Evolutionary conservation across 495 filamentous ascomycete genomes (phyloP).

Genomic region (Neurospora sp.): DNA sequence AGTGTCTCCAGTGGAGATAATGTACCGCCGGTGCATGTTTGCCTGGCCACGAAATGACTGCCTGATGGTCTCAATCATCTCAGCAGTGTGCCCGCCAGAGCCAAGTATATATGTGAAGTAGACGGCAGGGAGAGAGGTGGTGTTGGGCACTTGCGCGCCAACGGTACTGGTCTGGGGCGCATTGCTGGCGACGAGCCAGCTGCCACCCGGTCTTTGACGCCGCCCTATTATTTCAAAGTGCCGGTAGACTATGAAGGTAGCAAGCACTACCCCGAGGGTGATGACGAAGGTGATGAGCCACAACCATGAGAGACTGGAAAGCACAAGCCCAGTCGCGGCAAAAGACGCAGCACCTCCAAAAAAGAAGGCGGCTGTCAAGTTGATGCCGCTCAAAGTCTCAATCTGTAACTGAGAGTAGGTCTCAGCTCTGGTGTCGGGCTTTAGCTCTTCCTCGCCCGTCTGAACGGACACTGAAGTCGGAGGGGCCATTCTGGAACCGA

Average conservation of each 20-base stretch:
- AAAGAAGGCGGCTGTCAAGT: constrained; percentile 8
- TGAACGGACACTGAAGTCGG: background rate
- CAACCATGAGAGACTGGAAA: constrained; percentile 11
- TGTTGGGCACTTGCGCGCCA: constrained; percentile 8
- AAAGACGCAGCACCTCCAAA: constrained; percentile 1
- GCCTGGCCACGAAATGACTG: constrained; percentile 29
- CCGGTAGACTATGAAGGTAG: background rate
- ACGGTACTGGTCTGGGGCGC: background rate
- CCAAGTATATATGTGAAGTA: constrained; percentile 80
- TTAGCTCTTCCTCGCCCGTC: background rate
- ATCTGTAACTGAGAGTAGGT: background rate
- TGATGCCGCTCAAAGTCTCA: constrained; percentile 3
- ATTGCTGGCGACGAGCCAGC: background rate
- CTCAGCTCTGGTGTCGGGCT: background rate
- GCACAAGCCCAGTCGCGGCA: background rate
- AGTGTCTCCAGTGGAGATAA: constrained; percentile 65
- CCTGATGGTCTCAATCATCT: constrained; percentile 76
- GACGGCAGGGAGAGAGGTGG: constrained; percentile 29
- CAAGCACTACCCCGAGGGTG: background rate
- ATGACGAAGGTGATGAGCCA: constrained; percentile 8
- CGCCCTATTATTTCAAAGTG: background rate
- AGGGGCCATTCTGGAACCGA: background rate
- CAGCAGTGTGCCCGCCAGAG: constrained; percentile 86
- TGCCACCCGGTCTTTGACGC: background rate
- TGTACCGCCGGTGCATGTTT: constrained; percentile 67